phyloP scores from a whole-genome alignment of 352 stramenopile species.

The Saprolegnia diclina region DNA sequence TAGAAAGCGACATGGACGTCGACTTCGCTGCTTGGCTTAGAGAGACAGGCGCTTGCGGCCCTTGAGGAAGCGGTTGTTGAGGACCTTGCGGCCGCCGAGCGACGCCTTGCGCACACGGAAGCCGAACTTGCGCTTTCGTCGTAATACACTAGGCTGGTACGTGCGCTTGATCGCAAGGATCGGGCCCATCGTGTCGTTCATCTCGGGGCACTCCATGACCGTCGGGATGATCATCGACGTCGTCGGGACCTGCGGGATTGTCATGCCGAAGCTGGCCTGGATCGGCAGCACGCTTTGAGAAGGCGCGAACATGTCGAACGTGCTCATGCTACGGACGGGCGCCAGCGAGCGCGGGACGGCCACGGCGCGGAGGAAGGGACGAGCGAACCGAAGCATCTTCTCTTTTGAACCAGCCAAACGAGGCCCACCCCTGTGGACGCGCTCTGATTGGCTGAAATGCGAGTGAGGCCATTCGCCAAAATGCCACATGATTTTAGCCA shows the following conservation, averaged over 20 bases:
- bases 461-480: conserved; percentile 19
- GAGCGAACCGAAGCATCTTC: conserved; percentile 21
- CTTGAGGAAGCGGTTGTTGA: conserved; percentile 79
- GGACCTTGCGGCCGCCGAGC: conserved; percentile 66
- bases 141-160: conserved; percentile 81
- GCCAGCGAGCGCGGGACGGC: neutral
- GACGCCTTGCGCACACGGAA: conserved; percentile 73
- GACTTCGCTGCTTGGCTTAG: conserved; percentile 33
- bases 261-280: conserved; percentile 24
- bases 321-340: conserved; percentile 9
- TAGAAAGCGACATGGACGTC: conserved; percentile 9
- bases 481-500: conserved; percentile 10
- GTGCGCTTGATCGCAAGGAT: conserved; percentile 77
- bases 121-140: conserved; percentile 81
- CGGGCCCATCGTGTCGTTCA: conserved; percentile 29
- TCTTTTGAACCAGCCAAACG: conserved; percentile 25
- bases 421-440: neutral
- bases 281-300: conserved; percentile 10
- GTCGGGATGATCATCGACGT: conserved; percentile 2
- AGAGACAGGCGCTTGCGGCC: conserved; percentile 79
- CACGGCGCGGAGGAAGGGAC: conserved; percentile 17
- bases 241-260: conserved; percentile 5
- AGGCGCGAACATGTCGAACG: neutral
- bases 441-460: conserved; percentile 5
- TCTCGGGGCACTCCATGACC: conserved; percentile 23